Conservation (phyloP, 129 eudicot genomes). For the Flaveria linearis region DNA sequence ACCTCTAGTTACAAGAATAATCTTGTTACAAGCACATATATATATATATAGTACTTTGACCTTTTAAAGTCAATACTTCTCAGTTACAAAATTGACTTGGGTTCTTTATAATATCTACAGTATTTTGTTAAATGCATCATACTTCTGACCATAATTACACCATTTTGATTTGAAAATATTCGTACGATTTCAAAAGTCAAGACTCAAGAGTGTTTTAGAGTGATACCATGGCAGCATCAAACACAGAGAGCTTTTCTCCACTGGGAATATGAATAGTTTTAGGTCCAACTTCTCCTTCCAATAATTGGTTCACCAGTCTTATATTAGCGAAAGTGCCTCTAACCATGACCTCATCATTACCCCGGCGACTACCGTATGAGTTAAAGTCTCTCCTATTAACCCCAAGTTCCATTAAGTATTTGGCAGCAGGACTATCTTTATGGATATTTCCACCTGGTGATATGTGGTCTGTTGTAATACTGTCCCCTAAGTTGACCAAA, state of each 20-base stretch:
- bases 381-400: conserved; percentile 37
- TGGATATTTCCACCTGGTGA: too few species aligned
- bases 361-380: conserved; percentile 36
- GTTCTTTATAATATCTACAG: neutral
- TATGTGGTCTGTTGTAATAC: too few species aligned
- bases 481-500: too few species aligned
- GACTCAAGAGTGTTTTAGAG: neutral
- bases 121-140: neutral
- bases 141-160: neutral
- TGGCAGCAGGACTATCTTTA: conserved; percentile 35
- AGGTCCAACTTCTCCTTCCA: conserved; percentile 37
- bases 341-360: conserved; percentile 39
- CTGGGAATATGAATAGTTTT: conserved; percentile 35
- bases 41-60: conserved; percentile 1
- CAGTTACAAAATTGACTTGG: neutral
- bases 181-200: neutral
- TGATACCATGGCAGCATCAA: conserved; percentile 38
- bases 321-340: conserved; percentile 40
- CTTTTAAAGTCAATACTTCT: neutral
- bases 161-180: neutral
- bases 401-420: conserved; percentile 28
- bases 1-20: conserved; percentile 27
- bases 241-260: conserved; percentile 28
- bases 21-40: conserved; percentile 12
- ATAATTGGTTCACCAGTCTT: conserved; percentile 20